Base-by-base conservation (phyloP, 345 rosid genomes). In the Citrus unshiu region DNA sequence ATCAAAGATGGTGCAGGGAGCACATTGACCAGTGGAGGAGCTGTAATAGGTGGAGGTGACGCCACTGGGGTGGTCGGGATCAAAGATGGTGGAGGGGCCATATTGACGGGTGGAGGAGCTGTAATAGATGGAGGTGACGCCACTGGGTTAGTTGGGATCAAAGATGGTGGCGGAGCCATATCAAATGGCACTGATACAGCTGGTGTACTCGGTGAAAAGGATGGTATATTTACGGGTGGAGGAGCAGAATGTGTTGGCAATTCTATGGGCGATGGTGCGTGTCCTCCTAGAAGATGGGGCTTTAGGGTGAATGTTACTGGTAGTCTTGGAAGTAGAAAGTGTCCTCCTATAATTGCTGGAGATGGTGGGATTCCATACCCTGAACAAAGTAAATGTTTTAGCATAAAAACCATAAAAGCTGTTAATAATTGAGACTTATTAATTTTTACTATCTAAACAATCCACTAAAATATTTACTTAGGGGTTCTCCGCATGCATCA, bases 241-340 rank as follows among this genome's bases (percentile, higher is more conserved):
- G 91, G 84, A 81, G 84, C 79, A 40, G 32, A 49, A 81, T 58
- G 2, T 70, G 88, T 88, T 37, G 86, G 81, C 59, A 84, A 70
- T 82, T 83, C 79, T 32, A 73, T 59, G 37, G 87, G 81, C 76
- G 83, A 78, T 56, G 85, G 94, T 54, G 62, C 83, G 54, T 70
- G 73, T 78, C 88, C 93, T 80, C 78, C 21, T 7, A 81, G 70
- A 46, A 75, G 71, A 58, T 74, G 86, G 65, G 92, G 84, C 78
- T 70, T 76, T 29, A 88, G 83, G 57, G 87, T 77, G 68, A 88
- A 84, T 75, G 64, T 70, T 70, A 84, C 43, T 40, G 91, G 91
- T 35, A 91, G 86, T 64, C 76, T 81, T 35, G 83, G 83, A 62
- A 68, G 82, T 4, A 79, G 76, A 72, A 89, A 78, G 35, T 61